Evolutionary conservation across 2,329 filamentous ascomycete genomes (phyloP).

Genomic region (Fusarium praegraminearum): DNA sequence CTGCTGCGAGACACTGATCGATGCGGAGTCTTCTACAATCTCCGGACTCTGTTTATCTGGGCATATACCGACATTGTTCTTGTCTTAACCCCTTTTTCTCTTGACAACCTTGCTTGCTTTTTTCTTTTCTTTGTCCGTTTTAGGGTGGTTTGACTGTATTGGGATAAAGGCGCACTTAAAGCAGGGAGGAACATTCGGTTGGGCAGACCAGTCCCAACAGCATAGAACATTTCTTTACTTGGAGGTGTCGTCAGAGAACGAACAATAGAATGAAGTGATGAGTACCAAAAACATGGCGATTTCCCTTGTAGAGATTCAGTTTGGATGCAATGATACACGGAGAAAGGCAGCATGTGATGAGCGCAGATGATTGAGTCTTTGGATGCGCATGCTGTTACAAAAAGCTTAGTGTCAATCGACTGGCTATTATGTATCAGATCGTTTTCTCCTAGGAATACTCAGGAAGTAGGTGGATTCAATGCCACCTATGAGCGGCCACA

Average conservation of each 20-base stretch:
- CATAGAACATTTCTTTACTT: conserved; percentile 43
- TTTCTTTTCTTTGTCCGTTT: conserved; percentile 31
- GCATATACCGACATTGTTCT: conserved; percentile 13
- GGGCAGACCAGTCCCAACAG: conserved; percentile 25
- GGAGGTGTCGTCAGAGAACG: conserved; percentile 37
- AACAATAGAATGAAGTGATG: conserved; percentile 43
- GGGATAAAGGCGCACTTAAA: conserved; percentile 35
- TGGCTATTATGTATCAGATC: conserved; percentile 24
- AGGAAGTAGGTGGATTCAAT: background rate
- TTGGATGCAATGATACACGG: background rate
- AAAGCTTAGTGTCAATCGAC: background rate
- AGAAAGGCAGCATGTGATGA: background rate
- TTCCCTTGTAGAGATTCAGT: background rate
- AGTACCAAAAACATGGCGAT: conserved; percentile 6
- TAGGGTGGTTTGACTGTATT: conserved; percentile 29
- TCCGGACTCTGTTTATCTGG: conserved; percentile 19
- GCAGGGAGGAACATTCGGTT: conserved; percentile 30
- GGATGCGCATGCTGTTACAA: background rate
- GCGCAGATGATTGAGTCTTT: background rate
- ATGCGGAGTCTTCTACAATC: conserved; percentile 12
- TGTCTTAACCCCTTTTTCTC: conserved; percentile 10
- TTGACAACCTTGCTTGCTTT: conserved; percentile 8
- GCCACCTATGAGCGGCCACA: conserved; percentile 16
- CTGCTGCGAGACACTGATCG: conserved; percentile 30
- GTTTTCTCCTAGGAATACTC: background rate